Conservation (phyloP, 2,329 filamentous ascomycete genomes). For the Knoxdaviesia proteae region DNA sequence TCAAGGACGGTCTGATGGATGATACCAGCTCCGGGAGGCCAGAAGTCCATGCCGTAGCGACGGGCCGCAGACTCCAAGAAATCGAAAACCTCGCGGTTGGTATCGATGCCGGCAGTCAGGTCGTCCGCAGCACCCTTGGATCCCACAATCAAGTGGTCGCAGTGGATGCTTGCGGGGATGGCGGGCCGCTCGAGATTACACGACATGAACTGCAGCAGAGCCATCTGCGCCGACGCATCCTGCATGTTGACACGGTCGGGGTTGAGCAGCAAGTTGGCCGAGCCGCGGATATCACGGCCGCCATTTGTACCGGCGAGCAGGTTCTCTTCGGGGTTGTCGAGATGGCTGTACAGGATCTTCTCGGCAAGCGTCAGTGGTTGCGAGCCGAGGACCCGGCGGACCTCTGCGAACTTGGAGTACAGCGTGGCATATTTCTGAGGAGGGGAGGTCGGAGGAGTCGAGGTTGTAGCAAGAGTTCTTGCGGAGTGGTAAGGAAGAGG, state of each 20-base stretch:
- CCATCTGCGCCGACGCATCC: conserved; percentile 97
- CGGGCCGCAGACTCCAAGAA: conserved; percentile 84
- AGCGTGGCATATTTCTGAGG: conserved; percentile 67
- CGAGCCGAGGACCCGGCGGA: conserved; percentile 48
- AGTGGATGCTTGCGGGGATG: conserved; percentile 93
- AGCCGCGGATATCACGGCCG: conserved; percentile 65
- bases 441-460: conserved; percentile 38
- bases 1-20: conserved; percentile 96
- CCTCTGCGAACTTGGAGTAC: conserved; percentile 53
- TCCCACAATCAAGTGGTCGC: conserved; percentile 96
- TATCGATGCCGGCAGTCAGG: conserved; percentile 63
- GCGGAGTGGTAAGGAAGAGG: no score
- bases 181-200: conserved; percentile 77
- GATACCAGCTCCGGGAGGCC: conserved; percentile 82
- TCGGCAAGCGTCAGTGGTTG: conserved; percentile 69
- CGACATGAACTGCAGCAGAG: conserved; percentile 93
- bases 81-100: conserved; percentile 94
- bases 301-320: conserved; percentile 66
- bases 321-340: conserved; percentile 76
- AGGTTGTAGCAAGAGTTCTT: background rate
- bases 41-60: conserved; percentile 89
- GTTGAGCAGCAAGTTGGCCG: conserved; percentile 88
- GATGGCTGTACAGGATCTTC: conserved; percentile 94
- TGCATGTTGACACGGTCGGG: conserved; percentile 98
- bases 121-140: conserved; percentile 77